Percentiles rank a stretch among this genome's conserved stretches.
Evolutionary conservation across 1,284 basidiomycete species (phyloP).

Genomic region (Leccinum insolens): DNA sequence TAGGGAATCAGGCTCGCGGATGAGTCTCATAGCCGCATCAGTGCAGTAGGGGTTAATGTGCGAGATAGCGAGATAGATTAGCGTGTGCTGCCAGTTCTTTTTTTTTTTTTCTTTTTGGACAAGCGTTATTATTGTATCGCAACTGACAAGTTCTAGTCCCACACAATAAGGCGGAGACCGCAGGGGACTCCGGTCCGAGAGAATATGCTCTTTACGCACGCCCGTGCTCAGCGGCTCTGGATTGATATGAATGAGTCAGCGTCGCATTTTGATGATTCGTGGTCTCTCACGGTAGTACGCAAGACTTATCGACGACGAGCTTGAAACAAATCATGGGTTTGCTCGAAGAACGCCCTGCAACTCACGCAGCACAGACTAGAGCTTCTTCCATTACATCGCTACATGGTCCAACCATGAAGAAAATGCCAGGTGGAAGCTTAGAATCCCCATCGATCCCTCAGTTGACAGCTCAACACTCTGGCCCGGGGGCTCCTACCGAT

Average conservation of each 20-base stretch:
- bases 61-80: neutral
- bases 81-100: too few relatives aligned
- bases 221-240: too few relatives aligned
- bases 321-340: neutral
- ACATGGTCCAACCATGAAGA: neutral
- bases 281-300: neutral
- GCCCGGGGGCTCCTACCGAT: neutral
- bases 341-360: neutral
- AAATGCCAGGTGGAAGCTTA: neutral
- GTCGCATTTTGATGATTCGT: too few relatives aligned
- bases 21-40: neutral
- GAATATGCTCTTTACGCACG: too few relatives aligned
- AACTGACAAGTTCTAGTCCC: too few relatives aligned
- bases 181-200: too few relatives aligned
- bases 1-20: neutral
- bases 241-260: too few relatives aligned
- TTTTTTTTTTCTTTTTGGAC: too few relatives aligned
- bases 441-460: neutral
- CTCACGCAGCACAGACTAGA: too few relatives aligned
- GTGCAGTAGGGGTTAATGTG: neutral
- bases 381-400: neutral
- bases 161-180: too few relatives aligned
- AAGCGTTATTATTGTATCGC: too few relatives aligned
- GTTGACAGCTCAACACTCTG: neutral
- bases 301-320: neutral